These are phyloP conservation scores for Polytrichum formosum DNA, from an alignment of 225 moss, liverwort and hornwort species.

Conservation along the genomic window DNA sequence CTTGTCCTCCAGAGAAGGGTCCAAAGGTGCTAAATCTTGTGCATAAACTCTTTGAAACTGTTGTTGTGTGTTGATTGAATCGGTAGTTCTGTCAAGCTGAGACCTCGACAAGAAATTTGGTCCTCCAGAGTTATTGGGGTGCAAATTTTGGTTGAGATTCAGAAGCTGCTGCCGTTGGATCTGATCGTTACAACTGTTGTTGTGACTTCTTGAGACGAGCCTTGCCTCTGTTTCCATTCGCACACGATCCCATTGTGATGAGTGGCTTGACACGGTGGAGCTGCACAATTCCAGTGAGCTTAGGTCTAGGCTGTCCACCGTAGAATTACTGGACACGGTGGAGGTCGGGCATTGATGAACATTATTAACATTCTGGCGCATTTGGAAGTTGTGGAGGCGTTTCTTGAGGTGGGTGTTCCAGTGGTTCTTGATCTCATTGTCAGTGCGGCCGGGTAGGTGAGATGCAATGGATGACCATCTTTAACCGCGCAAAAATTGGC, in stretches of 20 bases:
- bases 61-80: no score
- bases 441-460: constrained; percentile 76
- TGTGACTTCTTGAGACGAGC: constrained; percentile 12
- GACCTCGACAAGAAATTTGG: no score
- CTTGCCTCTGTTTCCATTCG: constrained; percentile 73
- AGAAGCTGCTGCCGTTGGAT: no score
- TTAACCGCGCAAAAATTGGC: neutral
- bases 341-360: constrained; percentile 39
- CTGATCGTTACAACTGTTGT: neutral
- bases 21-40: no score
- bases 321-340: constrained; percentile 32
- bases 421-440: constrained; percentile 97
- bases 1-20: no score
- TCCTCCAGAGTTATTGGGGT: no score
- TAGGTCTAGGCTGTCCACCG: no score
- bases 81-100: no score
- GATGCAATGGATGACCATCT: constrained; percentile 92
- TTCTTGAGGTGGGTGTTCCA: constrained; percentile 98
- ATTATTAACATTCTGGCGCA: constrained; percentile 61
- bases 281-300: no score
- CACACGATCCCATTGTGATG: constrained; percentile 73
- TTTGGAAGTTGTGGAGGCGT: constrained; percentile 71
- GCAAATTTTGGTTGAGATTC: no score
- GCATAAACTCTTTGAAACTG: no score
- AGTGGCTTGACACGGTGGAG: constrained; percentile 20